These are phyloP conservation scores for Trichoderma parareesei DNA, from an alignment of 495 filamentous ascomycete species.

Conservation along the genomic window DNA sequence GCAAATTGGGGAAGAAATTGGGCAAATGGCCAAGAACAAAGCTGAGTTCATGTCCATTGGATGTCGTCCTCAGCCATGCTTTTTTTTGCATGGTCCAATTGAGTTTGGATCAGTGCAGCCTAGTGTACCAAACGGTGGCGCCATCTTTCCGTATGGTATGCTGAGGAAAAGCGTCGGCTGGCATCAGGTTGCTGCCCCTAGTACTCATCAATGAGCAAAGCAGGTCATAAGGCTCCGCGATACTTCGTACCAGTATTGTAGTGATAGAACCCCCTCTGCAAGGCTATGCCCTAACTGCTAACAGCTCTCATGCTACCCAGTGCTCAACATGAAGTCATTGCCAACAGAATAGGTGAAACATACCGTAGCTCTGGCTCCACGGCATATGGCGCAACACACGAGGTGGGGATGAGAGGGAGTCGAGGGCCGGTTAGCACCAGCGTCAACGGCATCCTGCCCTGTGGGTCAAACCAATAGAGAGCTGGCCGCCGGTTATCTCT, in stretches of 20 bases:
- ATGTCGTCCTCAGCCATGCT: background rate
- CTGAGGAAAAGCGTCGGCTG: background rate
- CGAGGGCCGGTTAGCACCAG: background rate
- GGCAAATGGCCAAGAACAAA: background rate
- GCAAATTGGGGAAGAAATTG: background rate
- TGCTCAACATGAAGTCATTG: too few species aligned
- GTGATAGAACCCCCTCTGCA: too few species aligned
- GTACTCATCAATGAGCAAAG: background rate
- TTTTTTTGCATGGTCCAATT: background rate
- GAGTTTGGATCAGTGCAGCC: background rate
- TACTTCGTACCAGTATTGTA: too few species aligned
- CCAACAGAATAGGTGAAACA: background rate
- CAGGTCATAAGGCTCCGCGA: too few species aligned
- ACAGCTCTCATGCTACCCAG: too few species aligned
- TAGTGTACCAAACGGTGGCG: background rate
- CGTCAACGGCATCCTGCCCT: background rate
- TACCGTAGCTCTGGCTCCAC: constrained; percentile 7
- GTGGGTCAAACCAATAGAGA: background rate
- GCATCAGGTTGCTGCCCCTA: background rate
- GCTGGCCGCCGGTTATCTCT: background rate
- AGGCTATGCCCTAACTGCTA: too few species aligned
- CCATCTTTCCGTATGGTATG: background rate
- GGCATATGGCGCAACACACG: background rate
- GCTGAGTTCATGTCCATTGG: background rate
- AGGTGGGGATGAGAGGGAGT: background rate